These are phyloP conservation scores for Coniochaeta sp. DNA, from an alignment of 2,329 filamentous ascomycete genomes.

Conservation along the genomic window DNA sequence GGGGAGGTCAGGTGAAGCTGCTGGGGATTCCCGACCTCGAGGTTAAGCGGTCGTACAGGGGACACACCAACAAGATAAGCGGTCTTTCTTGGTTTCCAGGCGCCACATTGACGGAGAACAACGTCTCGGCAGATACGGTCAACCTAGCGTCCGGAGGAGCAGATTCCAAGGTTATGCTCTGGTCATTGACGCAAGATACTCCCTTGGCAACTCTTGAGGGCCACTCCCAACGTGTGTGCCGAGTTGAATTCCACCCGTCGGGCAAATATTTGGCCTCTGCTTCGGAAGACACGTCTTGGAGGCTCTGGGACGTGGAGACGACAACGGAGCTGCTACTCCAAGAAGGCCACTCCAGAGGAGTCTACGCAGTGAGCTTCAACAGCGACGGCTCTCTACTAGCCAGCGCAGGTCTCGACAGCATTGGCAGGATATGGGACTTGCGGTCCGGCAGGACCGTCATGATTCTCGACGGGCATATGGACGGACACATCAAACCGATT, in stretches of 20 bases:
- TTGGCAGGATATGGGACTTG: conserved; percentile 92
- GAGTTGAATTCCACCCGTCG: conserved; percentile 91
- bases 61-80: conserved; percentile 83
- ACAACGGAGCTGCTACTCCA: conserved; percentile 79
- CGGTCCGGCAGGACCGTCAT: conserved; percentile 89
- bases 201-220: conserved; percentile 76
- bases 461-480: conserved; percentile 85
- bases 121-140: conserved; percentile 63
- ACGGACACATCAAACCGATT: conserved; percentile 78
- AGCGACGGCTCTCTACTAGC: conserved; percentile 84
- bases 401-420: conserved; percentile 88
- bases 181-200: conserved; percentile 82
- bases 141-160: conserved; percentile 89
- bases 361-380: conserved; percentile 87
- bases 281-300: conserved; percentile 94
- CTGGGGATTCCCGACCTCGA: conserved; percentile 78
- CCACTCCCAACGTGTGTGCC: conserved; percentile 80
- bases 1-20: conserved; percentile 83
- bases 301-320: conserved; percentile 88
- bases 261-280: conserved; percentile 86
- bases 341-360: conserved; percentile 90
- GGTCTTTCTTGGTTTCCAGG: conserved; percentile 87
- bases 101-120: conserved; percentile 64
- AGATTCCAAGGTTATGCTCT: conserved; percentile 81
- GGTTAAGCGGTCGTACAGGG: conserved; percentile 67